Percentiles rank a stretch among this genome's conserved stretches.
Evolutionary conservation across 208 protist genomes (phyloP).

Genomic region (Tetramitus jugosus): DNA sequence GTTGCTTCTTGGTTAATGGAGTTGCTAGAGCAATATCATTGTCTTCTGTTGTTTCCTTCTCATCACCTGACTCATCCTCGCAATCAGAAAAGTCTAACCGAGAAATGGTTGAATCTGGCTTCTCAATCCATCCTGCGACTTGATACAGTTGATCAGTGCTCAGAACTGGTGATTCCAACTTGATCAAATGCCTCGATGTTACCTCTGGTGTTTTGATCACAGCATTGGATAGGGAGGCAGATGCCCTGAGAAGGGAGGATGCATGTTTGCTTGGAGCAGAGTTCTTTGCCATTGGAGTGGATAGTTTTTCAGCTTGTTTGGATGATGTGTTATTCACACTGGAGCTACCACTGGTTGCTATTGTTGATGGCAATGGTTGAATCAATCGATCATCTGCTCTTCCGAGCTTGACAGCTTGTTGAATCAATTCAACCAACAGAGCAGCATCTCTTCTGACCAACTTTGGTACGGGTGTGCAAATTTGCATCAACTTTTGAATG

Average conservation of each 20-base stretch:
- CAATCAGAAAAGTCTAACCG: neutral
- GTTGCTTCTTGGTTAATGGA: neutral
- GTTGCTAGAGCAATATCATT: neutral
- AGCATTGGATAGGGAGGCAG: too few relatives aligned
- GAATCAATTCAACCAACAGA: slow-evolving; percentile 25
- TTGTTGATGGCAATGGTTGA: neutral
- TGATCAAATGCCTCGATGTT: too few relatives aligned
- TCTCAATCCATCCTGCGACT: slow-evolving; percentile 1
- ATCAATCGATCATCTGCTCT: neutral
- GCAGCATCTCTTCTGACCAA: slow-evolving; percentile 29
- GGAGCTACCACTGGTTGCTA: too few relatives aligned
- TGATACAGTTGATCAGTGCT: slow-evolving; percentile 20
- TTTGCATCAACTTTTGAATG: slow-evolving; percentile 23
- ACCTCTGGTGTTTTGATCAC: too few relatives aligned
- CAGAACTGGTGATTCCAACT: too few relatives aligned
- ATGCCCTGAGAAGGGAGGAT: too few relatives aligned
- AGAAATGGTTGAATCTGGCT: neutral
- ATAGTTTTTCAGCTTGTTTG: too few relatives aligned
- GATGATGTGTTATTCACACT: too few relatives aligned
- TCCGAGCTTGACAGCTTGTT: neutral
- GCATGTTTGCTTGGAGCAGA: too few relatives aligned
- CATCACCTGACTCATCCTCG: neutral
- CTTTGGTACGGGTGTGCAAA: slow-evolving; percentile 43
- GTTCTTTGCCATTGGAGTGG: too few relatives aligned
- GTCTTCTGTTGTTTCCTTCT: too few relatives aligned